These are phyloP conservation scores for Microcyclosporella mali DNA, from an alignment of 2,329 filamentous ascomycete species.

Conservation along the genomic window DNA sequence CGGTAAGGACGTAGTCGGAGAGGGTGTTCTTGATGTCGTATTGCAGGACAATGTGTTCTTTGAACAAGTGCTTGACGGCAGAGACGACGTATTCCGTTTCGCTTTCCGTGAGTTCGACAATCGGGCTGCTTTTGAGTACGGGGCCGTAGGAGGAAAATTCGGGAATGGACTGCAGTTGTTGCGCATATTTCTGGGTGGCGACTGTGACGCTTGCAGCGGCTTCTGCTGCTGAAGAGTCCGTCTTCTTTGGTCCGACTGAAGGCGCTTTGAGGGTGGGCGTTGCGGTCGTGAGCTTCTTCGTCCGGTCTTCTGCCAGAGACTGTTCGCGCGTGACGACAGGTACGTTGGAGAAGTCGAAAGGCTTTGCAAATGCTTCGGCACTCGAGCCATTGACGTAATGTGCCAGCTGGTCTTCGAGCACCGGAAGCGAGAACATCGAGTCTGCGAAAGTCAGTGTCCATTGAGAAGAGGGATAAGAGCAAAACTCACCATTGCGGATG, in stretches of 20 bases:
- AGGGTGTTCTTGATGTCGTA: slow-evolving; percentile 98
- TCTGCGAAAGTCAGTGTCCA: slow-evolving; percentile 48
- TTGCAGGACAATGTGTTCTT: slow-evolving; percentile 90
- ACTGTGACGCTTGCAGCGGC: slow-evolving; percentile 66
- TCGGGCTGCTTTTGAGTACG: slow-evolving; percentile 81
- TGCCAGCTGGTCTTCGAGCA: slow-evolving; percentile 93
- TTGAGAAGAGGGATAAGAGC: background rate
- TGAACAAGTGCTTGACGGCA: slow-evolving; percentile 95
- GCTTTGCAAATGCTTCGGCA: slow-evolving; percentile 71
- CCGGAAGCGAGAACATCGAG: slow-evolving; percentile 88
- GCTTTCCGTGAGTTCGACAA: slow-evolving; percentile 87
- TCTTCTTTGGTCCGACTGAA: slow-evolving; percentile 70
- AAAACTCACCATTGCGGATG: slow-evolving; percentile 74
- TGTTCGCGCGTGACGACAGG: slow-evolving; percentile 93
- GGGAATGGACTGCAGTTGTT: slow-evolving; percentile 80
- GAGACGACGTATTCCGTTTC: slow-evolving; percentile 96
- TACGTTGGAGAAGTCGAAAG: slow-evolving; percentile 87
- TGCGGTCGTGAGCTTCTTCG: slow-evolving; percentile 91
- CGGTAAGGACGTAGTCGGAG: slow-evolving; percentile 80
- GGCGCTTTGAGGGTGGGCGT: slow-evolving; percentile 92
- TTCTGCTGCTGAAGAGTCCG: slow-evolving; percentile 65
- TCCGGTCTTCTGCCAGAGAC: slow-evolving; percentile 90
- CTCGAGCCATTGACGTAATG: slow-evolving; percentile 95
- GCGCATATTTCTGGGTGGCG: slow-evolving; percentile 78
- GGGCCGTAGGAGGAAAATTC: slow-evolving; percentile 85